Base-by-base conservation (phyloP, 2,329 filamentous ascomycete genomes). In the Exophiala viscosa region DNA sequence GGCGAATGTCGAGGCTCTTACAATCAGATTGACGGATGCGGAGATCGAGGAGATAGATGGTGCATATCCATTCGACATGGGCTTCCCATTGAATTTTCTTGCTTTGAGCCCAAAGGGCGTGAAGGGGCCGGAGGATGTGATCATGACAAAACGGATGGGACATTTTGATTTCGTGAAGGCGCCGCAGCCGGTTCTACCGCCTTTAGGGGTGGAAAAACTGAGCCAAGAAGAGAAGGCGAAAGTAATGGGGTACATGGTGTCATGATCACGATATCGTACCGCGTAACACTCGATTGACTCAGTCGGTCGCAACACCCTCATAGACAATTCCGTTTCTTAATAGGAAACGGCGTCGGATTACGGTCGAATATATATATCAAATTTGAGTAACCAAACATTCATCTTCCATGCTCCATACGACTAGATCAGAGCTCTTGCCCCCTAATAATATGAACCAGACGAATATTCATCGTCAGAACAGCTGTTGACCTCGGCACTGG, bases 1-100 rank as follows among this genome's bases (percentile, higher is more conserved):
- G 50, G 71, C 73, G 13, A 84, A 83, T 61, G 80, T 85, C 52
- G 70, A 78, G 61, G 80, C 79, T 0, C 61, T 85, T 50, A 70
- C 64, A 3, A 64, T 85, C 32, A 60, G 65, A 18, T 66, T 85
- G 45, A 74, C 73, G 0, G 68, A 75, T 0, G 73, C 79, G 6
- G 78, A 85, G 48, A 69, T 84, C 7, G 65, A 70, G 23, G 73
- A 77, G n/a, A n/a, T n/a, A n/a, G n/a, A n/a, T n/a, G n/a, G n/a
- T n/a, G 75, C 77, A 10, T 68, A 69, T 42, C 64, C 70, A 4
- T 85, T 85, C 58, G 76, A 84, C 15, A 32, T 74, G 23, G 81
- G 82, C 0, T 84, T 82, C 66, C 81, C 81, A 0, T 65, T 67
- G 63, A 71, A 65, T 55, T 69, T 78, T 53, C 61, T 78, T 9